These are phyloP conservation scores for Yamadazyma scolyti DNA, from an alignment of 805 yeast species.

Conservation along the genomic window DNA sequence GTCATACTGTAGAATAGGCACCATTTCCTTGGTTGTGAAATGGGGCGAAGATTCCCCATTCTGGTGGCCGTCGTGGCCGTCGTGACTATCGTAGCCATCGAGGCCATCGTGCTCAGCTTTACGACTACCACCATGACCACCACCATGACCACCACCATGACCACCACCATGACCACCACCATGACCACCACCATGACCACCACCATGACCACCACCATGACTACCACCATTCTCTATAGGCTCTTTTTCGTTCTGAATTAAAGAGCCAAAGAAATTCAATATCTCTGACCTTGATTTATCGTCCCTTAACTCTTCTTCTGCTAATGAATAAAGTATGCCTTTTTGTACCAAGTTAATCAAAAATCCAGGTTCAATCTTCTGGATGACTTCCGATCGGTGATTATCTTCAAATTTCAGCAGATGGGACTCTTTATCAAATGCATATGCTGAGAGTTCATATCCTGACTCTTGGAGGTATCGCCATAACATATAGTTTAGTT, in stretches of 20 bases:
- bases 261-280: conserved; percentile 53
- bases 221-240: too few relatives aligned
- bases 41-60: conserved; percentile 2
- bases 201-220: too few relatives aligned
- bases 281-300: conserved; percentile 12
- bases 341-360: conserved; percentile 79
- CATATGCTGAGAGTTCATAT: conserved; percentile 70
- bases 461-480: conserved; percentile 87
- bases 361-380: conserved; percentile 69
- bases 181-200: too few relatives aligned
- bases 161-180: too few relatives aligned
- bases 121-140: too few relatives aligned
- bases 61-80: too few relatives aligned
- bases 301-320: conserved; percentile 50
- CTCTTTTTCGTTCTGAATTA: conserved; percentile 40
- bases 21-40: conserved; percentile 33
- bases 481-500: conserved; percentile 89
- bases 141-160: too few relatives aligned
- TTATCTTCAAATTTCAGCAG: conserved; percentile 53
- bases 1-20: conserved; percentile 35
- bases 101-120: too few relatives aligned
- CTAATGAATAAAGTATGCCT: conserved; percentile 75
- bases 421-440: conserved; percentile 70
- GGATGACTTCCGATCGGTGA: conserved; percentile 33
- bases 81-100: too few relatives aligned